Conservation (phyloP, 1,139 yeast species). For the Hemisphaericaspora subhashii region DNA sequence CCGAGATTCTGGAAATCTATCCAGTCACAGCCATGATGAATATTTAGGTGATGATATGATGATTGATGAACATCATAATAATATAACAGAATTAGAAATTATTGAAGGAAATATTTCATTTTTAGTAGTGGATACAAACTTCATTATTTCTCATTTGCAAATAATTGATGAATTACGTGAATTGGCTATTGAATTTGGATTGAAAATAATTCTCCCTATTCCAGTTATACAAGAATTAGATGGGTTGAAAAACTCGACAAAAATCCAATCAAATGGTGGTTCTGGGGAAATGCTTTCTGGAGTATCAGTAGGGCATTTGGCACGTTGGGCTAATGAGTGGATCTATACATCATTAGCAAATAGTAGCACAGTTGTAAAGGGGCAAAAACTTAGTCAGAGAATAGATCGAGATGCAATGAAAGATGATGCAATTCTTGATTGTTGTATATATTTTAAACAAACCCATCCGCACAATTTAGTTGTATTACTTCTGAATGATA, state of each 20-base stretch:
- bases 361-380: slow-evolving; percentile 51
- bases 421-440: slow-evolving; percentile 86
- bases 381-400: slow-evolving; percentile 62
- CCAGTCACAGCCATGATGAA: slow-evolving; percentile 19
- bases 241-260: slow-evolving; percentile 58
- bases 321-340: slow-evolving; percentile 82
- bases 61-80: slow-evolving; percentile 12
- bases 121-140: slow-evolving; percentile 76
- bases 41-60: slow-evolving; percentile 16
- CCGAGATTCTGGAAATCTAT: slow-evolving; percentile 14
- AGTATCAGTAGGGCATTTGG: slow-evolving; percentile 52
- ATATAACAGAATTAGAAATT: slow-evolving; percentile 12
- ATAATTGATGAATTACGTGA: slow-evolving; percentile 51
- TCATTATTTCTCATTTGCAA: slow-evolving; percentile 62
- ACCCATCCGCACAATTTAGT: slow-evolving; percentile 46
- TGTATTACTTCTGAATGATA: slow-evolving; percentile 75
- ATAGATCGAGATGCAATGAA: slow-evolving; percentile 44
- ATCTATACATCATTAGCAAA: slow-evolving; percentile 61
- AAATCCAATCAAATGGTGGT: slow-evolving; percentile 6
- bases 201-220: slow-evolving; percentile 63
- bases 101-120: slow-evolving; percentile 29
- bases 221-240: slow-evolving; percentile 77
- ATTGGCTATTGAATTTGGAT: slow-evolving; percentile 40
- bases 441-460: slow-evolving; percentile 65
- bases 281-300: slow-evolving; percentile 18